A percentile compares a stretch with the other conserved stretches of the same genome.
Evolutionary conservation across 495 filamentous ascomycete species (phyloP).

Genomic region (Penicillium steckii): DNA sequence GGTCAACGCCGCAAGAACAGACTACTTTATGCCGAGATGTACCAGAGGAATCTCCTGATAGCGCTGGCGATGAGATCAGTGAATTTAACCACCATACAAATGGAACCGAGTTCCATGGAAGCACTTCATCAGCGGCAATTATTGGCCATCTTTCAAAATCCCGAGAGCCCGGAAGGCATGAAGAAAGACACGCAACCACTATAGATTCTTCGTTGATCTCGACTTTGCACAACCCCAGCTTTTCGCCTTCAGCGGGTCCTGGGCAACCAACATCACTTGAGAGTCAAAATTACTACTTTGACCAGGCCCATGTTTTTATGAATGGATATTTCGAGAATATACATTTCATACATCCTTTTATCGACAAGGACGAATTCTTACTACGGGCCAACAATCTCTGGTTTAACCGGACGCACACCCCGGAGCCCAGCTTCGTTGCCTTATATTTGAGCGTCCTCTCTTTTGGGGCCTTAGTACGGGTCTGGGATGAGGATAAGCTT

Average conservation of each 20-base stretch:
- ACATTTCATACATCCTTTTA: constrained; percentile 42
- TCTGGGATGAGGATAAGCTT: constrained; percentile 38
- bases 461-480: constrained; percentile 36
- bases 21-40: constrained; percentile 10
- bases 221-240: constrained; percentile 39
- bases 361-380: constrained; percentile 41
- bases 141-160: constrained; percentile 35
- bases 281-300: constrained; percentile 40
- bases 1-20: constrained; percentile 25
- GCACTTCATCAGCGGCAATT: constrained; percentile 37
- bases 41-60: constrained; percentile 27
- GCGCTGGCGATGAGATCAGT: constrained; percentile 31
- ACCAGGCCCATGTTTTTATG: constrained; percentile 42
- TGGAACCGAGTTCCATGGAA: constrained; percentile 41
- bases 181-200: constrained; percentile 9
- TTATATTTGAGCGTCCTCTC: constrained; percentile 41
- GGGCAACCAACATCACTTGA: constrained; percentile 22
- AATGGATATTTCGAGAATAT: constrained; percentile 45
- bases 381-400: constrained; percentile 38
- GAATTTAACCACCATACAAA: constrained; percentile 43
- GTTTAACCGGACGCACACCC: constrained; percentile 30
- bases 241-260: constrained; percentile 32
- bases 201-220: constrained; percentile 35
- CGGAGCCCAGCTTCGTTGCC: constrained; percentile 39
- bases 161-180: constrained; percentile 21